Conservation (phyloP, 257 asterid genomes). For the Avicennia marina region DNA sequence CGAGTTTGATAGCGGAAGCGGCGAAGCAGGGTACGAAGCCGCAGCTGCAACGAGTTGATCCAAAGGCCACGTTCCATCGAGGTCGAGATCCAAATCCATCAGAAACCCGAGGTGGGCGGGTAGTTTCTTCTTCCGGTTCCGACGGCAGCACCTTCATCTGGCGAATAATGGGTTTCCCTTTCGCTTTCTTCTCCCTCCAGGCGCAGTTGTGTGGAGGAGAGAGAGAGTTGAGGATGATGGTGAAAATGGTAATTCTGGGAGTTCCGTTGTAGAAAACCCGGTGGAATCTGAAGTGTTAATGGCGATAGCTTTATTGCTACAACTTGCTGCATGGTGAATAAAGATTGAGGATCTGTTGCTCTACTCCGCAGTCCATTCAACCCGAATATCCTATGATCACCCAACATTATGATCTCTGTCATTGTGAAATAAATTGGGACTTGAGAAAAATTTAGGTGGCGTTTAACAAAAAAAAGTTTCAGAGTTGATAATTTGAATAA, state of each 20-base stretch:
- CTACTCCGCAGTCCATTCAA: constrained; percentile 20
- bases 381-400: background rate
- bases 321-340: constrained; percentile 16
- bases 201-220: constrained; percentile 44
- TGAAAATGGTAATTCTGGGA: constrained; percentile 34
- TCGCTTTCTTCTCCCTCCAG: no score
- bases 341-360: constrained; percentile 26
- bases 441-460: no score
- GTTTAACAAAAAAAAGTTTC: no score
- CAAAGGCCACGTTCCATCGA: constrained; percentile 67
- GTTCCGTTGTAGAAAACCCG: constrained; percentile 30
- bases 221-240: constrained; percentile 31
- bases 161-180: no score
- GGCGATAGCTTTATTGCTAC: constrained; percentile 22
- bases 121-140: constrained; percentile 42
- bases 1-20: constrained; percentile 43
- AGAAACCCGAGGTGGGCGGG: constrained; percentile 28
- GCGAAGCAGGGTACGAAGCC: no score
- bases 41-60: constrained; percentile 71
- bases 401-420: no score
- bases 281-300: constrained; percentile 48
- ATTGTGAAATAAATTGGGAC: no score
- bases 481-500: no score
- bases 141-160: no score
- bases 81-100: constrained; percentile 81